Conservation (phyloP, 495 filamentous ascomycete species). For the Xylaria venustula region DNA sequence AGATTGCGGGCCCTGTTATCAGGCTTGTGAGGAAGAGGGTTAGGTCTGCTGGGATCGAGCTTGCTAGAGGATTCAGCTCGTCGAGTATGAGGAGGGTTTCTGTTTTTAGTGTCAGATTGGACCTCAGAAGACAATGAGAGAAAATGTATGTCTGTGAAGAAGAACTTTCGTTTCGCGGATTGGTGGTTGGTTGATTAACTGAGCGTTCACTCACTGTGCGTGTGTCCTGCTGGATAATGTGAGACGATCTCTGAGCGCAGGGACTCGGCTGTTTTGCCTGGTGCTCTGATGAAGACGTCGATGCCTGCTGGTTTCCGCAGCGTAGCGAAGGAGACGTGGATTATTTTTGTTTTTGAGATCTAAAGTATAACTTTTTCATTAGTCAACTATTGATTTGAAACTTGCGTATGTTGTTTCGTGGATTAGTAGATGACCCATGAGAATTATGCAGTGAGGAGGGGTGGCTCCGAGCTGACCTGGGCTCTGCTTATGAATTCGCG, state of each 20-base stretch:
- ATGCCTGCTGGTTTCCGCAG: constrained; percentile 53
- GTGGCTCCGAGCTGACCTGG: constrained; percentile 48
- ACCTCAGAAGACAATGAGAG: too few relatives aligned
- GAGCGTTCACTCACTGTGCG: constrained; percentile 40
- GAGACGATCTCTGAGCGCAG: constrained; percentile 58
- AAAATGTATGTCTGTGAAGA: constrained; percentile 13
- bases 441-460: too few relatives aligned
- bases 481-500: constrained; percentile 73
- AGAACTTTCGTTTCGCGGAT: not conserved
- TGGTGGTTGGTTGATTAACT: constrained; percentile 29
- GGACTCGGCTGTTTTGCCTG: constrained; percentile 52
- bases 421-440: too few relatives aligned
- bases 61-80: constrained; percentile 54
- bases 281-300: constrained; percentile 63
- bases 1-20: constrained; percentile 48
- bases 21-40: constrained; percentile 55
- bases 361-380: constrained; percentile 22
- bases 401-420: too few relatives aligned
- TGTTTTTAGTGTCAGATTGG: constrained; percentile 39
- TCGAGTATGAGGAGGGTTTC: constrained; percentile 63
- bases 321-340: constrained; percentile 79
- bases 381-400: constrained; percentile 1
- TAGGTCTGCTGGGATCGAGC: constrained; percentile 38
- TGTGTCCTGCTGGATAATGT: constrained; percentile 43
- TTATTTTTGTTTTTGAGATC: constrained; percentile 54